phyloP scores from a whole-genome alignment of 805 yeast genomes.

The Zygotorulaspora danielsina region DNA sequence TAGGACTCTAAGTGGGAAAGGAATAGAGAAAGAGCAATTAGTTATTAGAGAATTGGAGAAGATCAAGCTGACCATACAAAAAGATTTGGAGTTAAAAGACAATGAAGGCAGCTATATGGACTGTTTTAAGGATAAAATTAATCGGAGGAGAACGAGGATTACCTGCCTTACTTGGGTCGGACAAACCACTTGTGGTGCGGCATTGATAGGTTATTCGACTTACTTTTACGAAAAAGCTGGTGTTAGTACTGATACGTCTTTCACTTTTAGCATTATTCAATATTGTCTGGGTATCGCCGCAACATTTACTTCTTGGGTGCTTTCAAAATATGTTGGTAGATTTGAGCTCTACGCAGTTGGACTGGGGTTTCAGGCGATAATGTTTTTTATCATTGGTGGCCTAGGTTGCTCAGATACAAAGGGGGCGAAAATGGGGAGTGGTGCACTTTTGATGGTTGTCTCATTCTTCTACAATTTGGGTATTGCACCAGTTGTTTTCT shows the following conservation, averaged over 20 bases:
- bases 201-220: constrained; percentile 47
- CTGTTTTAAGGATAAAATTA: constrained; percentile 43
- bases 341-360: constrained; percentile 16
- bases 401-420: constrained; percentile 31
- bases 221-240: constrained; percentile 51
- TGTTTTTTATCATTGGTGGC: constrained; percentile 44
- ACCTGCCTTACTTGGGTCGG: constrained; percentile 43
- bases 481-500: constrained; percentile 42
- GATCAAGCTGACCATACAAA: constrained; percentile 44
- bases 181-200: constrained; percentile 45
- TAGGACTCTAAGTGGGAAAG: constrained; percentile 37
- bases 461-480: constrained; percentile 45
- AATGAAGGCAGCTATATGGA: constrained; percentile 29
- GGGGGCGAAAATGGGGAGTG: constrained; percentile 43
- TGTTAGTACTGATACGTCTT: constrained; percentile 40
- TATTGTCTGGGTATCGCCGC: constrained; percentile 45
- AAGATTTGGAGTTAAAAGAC: constrained; percentile 23
- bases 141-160: constrained; percentile 50
- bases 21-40: constrained; percentile 33
- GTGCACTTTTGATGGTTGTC: constrained; percentile 44
- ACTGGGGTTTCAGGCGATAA: constrained; percentile 26
- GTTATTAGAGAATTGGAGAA: constrained; percentile 41
- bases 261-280: constrained; percentile 45
- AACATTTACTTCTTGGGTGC: constrained; percentile 26
- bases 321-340: constrained; percentile 15